These are phyloP conservation scores for Phylloboletellus chloephorus DNA, from an alignment of 1,284 basidiomycete species.

Conservation along the genomic window DNA sequence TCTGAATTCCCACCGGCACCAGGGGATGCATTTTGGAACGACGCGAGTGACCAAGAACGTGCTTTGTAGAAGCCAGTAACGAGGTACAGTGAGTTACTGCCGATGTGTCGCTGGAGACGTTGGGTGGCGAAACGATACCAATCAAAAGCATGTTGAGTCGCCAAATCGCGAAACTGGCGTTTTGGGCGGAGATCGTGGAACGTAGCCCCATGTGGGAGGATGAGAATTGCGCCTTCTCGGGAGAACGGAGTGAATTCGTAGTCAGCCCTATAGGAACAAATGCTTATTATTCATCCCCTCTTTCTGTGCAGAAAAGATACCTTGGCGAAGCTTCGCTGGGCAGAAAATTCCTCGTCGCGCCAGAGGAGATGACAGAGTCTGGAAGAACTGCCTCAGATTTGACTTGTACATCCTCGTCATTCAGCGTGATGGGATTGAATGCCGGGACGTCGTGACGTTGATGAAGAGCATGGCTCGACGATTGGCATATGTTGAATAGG, in stretches of 20 bases:
- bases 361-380: not conserved
- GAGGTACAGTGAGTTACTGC: slow-evolving; percentile 1
- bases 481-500: not conserved
- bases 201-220: not conserved
- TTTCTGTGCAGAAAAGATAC: no score
- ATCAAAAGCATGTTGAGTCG: not conserved
- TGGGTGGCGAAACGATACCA: slow-evolving; percentile 1
- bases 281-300: not conserved
- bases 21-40: slow-evolving; percentile 1
- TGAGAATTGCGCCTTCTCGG: slow-evolving; percentile 1
- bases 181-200: not conserved
- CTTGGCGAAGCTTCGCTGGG: no score
- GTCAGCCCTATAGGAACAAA: not conserved
- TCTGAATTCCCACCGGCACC: no score
- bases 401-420: not conserved
- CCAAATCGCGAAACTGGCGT: not conserved
- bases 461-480: not conserved
- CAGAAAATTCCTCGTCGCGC: not conserved
- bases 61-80: slow-evolving; percentile 4
- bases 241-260: not conserved
- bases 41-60: not conserved
- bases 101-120: not conserved
- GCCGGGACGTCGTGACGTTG: not conserved
- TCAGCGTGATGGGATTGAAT: not conserved
- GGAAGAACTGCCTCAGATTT: not conserved